phyloP scores from a whole-genome alignment of 1,284 basidiomycete genomes.

The Ceratobasidium sp. region DNA sequence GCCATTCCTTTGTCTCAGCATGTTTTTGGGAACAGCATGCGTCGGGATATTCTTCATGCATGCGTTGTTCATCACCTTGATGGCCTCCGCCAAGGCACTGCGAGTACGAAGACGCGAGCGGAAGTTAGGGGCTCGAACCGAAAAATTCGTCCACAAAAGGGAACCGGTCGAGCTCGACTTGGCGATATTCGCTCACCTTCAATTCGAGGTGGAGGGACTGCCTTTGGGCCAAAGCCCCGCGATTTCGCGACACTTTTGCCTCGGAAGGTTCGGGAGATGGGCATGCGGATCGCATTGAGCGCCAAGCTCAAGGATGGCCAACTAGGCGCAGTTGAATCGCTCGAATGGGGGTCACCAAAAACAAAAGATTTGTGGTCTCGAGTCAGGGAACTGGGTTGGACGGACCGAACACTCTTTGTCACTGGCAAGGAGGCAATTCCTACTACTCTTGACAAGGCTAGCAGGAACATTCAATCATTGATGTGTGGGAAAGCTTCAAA shows the following conservation, averaged over 20 bases:
- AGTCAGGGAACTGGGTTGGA: constrained; percentile 67
- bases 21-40: constrained; percentile 87
- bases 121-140: constrained; percentile 88
- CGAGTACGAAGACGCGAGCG: constrained; percentile 87
- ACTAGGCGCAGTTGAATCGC: constrained; percentile 75
- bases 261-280: constrained; percentile 89
- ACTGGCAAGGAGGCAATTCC: constrained; percentile 68
- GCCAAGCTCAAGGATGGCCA: constrained; percentile 77
- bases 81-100: constrained; percentile 86
- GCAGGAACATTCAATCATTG: constrained; percentile 69
- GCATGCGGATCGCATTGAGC: constrained; percentile 89
- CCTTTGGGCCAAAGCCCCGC: constrained; percentile 88
- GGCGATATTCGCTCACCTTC: constrained; percentile 90
- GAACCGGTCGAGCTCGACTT: constrained; percentile 86
- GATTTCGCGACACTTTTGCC: constrained; percentile 91
- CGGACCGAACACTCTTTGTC: constrained; percentile 70
- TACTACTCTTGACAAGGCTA: constrained; percentile 61
- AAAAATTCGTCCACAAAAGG: constrained; percentile 94
- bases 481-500: constrained; percentile 69
- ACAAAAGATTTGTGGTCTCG: constrained; percentile 66
- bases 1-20: constrained; percentile 79
- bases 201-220: constrained; percentile 89
- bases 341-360: constrained; percentile 75
- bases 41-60: constrained; percentile 91
- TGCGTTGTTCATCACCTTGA: constrained; percentile 92